Evolutionary conservation across 345 rosid species (phyloP), one percentile per base, ranked within the genome.

Genomic region (Eucalyptus decipiens): DNA sequence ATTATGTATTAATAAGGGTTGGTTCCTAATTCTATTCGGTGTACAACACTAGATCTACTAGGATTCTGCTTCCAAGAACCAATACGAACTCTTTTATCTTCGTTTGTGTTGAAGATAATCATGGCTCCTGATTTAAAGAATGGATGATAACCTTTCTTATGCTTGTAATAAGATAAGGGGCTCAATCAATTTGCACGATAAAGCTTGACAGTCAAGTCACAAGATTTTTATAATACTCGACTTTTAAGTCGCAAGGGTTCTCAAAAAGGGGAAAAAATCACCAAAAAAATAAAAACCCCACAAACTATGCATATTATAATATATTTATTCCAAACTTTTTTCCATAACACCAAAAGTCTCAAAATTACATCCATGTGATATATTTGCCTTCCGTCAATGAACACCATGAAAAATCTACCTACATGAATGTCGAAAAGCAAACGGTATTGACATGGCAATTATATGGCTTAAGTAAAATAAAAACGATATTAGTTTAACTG

Each of bases 291-390:
- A 28, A 60, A 28, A 13, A 28, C 3, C 1, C 32, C 3, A 2
- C 2, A 60, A 60, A 60, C 8, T 60, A 26, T 60, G 8, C 17
- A 12, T 4, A 6, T 12, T 3, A 0, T 12, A 12, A 60, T 5
- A 28, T 28, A 60, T 60, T 28, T 60, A 60, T 6, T 28, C 67
- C 1, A 60, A 60, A 11, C 2, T 60, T 60, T 58, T 26, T 28
- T 28, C 4, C 5, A 0, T 3, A 15, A 5, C 2, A 60, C 15
- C 7, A 60, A 60, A 60, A 28, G 3, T 28, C 15, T 11, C 6
- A 58, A 26, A 58, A 3, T 58, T 11, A 11, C 11, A 26, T 28
- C 3, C 6, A 1, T 26, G 15, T 5, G 65, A 12, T 30, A 28
- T 11, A 1, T 60, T 6, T 60, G 14, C 7, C 17, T 1, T 60